A percentile compares a stretch with the other conserved stretches of the same genome.
Evolutionary conservation across 2,329 filamentous ascomycete genomes (phyloP).

Genomic region (Neonectria ditissima): DNA sequence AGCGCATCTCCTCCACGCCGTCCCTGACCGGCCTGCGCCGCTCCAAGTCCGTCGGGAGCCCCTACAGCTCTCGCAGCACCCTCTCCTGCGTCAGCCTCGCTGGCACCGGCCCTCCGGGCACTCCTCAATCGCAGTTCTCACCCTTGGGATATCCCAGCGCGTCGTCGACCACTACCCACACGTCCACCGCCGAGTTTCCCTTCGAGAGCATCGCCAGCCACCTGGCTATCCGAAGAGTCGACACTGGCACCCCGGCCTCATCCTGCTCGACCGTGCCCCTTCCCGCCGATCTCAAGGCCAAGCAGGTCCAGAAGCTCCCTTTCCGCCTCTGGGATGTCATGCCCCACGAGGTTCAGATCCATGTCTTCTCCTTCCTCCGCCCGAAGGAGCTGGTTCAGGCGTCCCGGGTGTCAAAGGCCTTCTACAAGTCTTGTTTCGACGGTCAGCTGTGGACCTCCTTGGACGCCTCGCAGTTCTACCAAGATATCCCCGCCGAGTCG

Average conservation of each 20-base stretch:
- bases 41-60: conserved; percentile 74
- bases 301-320: conserved; percentile 50
- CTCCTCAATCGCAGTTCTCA: conserved; percentile 54
- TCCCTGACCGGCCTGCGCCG: conserved; percentile 75
- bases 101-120: conserved; percentile 49
- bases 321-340: conserved; percentile 83
- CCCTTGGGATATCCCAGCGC: conserved; percentile 53
- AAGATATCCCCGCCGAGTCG: conserved; percentile 84
- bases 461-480: conserved; percentile 88
- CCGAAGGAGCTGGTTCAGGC: conserved; percentile 85
- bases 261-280: conserved; percentile 67
- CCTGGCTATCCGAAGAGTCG: conserved; percentile 67
- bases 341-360: conserved; percentile 84
- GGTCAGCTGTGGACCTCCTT: conserved; percentile 92
- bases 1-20: conserved; percentile 85
- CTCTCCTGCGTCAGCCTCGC: conserved; percentile 68
- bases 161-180: conserved; percentile 55
- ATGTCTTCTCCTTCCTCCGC: conserved; percentile 79
- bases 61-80: conserved; percentile 68
- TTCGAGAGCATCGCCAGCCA: conserved; percentile 59
- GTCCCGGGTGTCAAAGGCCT: conserved; percentile 81
- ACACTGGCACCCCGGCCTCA: conserved; percentile 56
- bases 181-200: conserved; percentile 55
- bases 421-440: conserved; percentile 89
- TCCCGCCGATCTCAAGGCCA: conserved; percentile 70